Evolutionary conservation across 208 protist species (phyloP), one percentile per base, ranked within the genome.

Genomic region (Trypanosomatidae sp.): DNA sequence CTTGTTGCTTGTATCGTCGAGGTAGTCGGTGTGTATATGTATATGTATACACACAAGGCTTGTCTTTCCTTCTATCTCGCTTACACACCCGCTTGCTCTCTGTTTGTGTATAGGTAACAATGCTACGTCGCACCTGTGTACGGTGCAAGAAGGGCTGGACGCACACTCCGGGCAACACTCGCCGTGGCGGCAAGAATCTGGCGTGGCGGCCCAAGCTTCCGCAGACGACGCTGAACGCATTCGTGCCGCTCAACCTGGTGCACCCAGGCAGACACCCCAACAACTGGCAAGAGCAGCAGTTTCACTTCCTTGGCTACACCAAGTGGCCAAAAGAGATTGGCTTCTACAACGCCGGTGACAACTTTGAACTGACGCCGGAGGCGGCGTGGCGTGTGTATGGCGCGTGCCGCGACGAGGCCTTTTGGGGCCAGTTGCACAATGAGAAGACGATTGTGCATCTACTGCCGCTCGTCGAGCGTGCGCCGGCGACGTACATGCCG

Each of bases 321-420:
- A 90, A 73, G 56, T 94, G 85, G 81, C 86, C 86, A 2, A 94
- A 94, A 45, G 78, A 77, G 27, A 49, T 94, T 33, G 86, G 78
- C 8, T 94, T 94, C 45, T 94, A 89, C 66, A 94, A 94, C 48
- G 69, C 71, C 8, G 86, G 86, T 6, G 78, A 91, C 53, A 94
- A 91, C 61, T 94, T 89, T 54, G 86, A 94, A 61, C 40, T 94
- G 11, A 91, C 86, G 0, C 86, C 81, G 2, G 78, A 89, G 48
- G 62, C 75, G 15, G 65, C 71, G 35, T 89, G 74, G 63, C 67
- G 81, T 1, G 35, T 94, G 8, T 94, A 73, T 45, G 13, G 59
- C 8, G 46, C 72, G 22, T 75, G 68, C 39, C 58, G 69, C 8
- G 81, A 87, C 39, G 79, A 87, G 45, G 19, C 63, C 0, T 87